Percentiles rank a stretch among this genome's conserved stretches.
phyloP scores from a whole-genome alignment of 768 basidiomycete genomes.

The Trametes coccinea region DNA sequence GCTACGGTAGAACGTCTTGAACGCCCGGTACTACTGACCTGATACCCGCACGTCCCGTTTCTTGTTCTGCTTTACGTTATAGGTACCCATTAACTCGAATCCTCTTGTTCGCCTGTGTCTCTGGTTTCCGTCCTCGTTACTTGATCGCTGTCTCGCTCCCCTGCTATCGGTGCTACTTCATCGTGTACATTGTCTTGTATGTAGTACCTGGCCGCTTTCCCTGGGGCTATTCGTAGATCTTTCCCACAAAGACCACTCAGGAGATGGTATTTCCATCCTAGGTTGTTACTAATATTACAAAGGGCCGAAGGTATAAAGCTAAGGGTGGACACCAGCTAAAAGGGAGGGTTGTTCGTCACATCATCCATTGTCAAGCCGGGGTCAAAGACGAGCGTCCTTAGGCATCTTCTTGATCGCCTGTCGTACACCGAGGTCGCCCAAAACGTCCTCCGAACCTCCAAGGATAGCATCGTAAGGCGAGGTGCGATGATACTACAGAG shows the following conservation, averaged over 20 bases:
- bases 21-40: neutral
- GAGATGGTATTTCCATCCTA: neutral
- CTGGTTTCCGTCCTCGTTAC: neutral
- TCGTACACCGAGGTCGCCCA: conserved; percentile 73
- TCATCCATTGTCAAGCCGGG: neutral
- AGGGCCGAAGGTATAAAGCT: too few species aligned
- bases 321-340: too few species aligned
- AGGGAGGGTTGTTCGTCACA: too few species aligned
- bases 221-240: neutral
- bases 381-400: conserved; percentile 43
- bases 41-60: neutral
- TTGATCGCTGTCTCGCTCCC: conserved; percentile 7
- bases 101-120: too few species aligned
- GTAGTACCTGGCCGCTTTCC: neutral
- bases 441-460: conserved; percentile 75
- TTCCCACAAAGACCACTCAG: neutral
- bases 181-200: neutral
- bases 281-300: too few species aligned
- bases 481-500: conserved; percentile 70
- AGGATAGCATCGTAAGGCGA: conserved; percentile 84
- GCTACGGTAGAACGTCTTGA: neutral
- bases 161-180: conserved; percentile 6
- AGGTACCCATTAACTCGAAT: neutral
- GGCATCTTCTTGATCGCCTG: conserved; percentile 76
- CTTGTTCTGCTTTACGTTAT: neutral